Evolutionary conservation across 2,329 filamentous ascomycete species (phyloP).

Genomic region (Xylaria multiplex): DNA sequence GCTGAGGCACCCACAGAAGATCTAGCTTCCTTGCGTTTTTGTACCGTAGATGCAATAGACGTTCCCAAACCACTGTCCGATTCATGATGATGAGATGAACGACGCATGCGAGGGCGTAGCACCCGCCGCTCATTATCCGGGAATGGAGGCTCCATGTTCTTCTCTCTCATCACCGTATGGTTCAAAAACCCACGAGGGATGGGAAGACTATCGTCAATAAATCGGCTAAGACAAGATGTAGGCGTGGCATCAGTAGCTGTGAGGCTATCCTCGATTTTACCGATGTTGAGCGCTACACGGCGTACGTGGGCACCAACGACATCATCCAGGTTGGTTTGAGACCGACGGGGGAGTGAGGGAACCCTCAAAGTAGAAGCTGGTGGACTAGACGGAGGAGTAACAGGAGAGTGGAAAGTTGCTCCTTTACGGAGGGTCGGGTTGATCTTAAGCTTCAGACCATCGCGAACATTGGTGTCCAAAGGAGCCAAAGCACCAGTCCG

Average conservation of each 20-base stretch:
- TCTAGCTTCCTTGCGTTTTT: constrained; percentile 60
- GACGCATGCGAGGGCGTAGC: constrained; percentile 64
- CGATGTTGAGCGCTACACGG: constrained; percentile 73
- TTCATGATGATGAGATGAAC: constrained; percentile 71
- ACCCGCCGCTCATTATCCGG: constrained; percentile 58
- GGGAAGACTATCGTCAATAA: constrained; percentile 67
- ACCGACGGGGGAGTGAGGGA: constrained; percentile 69
- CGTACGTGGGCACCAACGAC: constrained; percentile 75
- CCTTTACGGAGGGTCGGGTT: constrained; percentile 74
- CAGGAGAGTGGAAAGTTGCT: constrained; percentile 71
- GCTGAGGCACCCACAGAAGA: constrained; percentile 60
- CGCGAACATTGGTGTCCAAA: constrained; percentile 53
- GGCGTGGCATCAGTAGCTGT: constrained; percentile 56
- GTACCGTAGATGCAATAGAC: constrained; percentile 73
- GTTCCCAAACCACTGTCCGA: constrained; percentile 91
- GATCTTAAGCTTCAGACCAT: constrained; percentile 61
- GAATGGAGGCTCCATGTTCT: constrained; percentile 51
- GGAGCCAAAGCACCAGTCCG: constrained; percentile 56
- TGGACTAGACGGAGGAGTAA: constrained; percentile 53
- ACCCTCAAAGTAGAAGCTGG: constrained; percentile 55
- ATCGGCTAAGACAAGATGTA: constrained; percentile 54
- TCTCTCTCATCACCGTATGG: constrained; percentile 62
- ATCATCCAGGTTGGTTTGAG: constrained; percentile 76
- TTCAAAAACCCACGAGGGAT: constrained; percentile 69
- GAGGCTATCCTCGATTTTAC: constrained; percentile 71